Base-by-base conservation (phyloP, 495 filamentous ascomycete species). In the Podospora anserina region DNA sequence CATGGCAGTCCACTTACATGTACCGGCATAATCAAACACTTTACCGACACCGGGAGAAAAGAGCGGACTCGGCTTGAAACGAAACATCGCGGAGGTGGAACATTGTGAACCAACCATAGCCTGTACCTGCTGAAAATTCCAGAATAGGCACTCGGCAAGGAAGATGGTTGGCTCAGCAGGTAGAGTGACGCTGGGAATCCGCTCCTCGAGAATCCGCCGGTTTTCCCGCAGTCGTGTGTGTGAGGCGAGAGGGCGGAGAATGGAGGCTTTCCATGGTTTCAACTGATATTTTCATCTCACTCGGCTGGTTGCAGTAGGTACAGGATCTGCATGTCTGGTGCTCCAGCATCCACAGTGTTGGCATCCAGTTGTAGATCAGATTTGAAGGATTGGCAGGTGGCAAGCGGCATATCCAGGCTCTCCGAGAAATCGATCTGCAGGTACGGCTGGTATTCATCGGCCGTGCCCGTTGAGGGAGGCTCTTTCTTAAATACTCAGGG, bases 41-140 rank as follows among this genome's bases (percentile, higher is more conserved):
- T 11, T 49, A 16, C 39, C 39, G 13, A 49, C 39, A 49, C 39
- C 39, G 39, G 39, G 39, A 49, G 39, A 49, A 49, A 49, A 3
- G 39, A 13, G 39, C 39, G 44, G 18, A 6, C 39, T 39, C 20
- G 2, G 20, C 55, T 13, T 53, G 62, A 64, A 64, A 64, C 62
- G 62, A 64, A 64, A 64, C 62, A 54, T 58, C 13, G 39, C 39
- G 39, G 39, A 58, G 55, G 55, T 19, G 28, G 18, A 54, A 54
- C 39, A 19, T 7, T 53, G n/a, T 53, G 26, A 64, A 20, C 62
- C 39, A 64, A 64, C 20, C 49, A 49, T 5, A 64, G 39, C 49
- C 19, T 53, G 32, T 54, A 26, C 55, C 7, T 18, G 32, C 6
- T 54, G 7, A 54, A 64, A 64, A 16, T 26, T 64, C 62, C 62